Base-by-base conservation (phyloP, 257 asterid species). In the Ehretia macrophylla region DNA sequence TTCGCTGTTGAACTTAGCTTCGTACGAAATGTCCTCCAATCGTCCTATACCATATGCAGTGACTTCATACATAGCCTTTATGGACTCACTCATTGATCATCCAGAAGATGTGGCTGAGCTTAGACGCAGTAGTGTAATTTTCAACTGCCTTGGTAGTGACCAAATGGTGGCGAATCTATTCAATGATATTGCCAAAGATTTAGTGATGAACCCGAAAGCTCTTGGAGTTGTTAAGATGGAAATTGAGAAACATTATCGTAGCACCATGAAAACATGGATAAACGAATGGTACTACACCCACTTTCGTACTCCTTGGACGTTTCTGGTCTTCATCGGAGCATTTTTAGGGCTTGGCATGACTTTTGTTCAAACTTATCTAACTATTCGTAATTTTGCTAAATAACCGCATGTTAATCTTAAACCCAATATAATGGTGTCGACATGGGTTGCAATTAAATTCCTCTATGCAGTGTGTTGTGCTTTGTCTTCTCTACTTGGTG, bases 131-230 rank as follows among this genome's bases (percentile, higher is more conserved):
- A 48, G 66, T 17, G 42, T 67, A 39, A 14, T 67, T 10, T 20
- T 59, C 17, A 59, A 59, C 49, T 17, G 23, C 52, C 59, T 67
- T 23, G 61, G 72, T 17, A 67, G 72, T 40, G 72, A 67, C n/a
- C 40, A 67, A 22, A 18, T 59, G 32, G 65, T 67, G 17, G 67
- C 67, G 0, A 21, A 23, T 38, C 32, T 67, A 17, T 67, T 67
- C 39, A 59, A 67, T 17, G 66, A 67, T 10, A 40, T 67, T 51
- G 54, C 72, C 5, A 59, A 10, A 12, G 55, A 67, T 59, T 51
- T 67, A 54, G 66, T 59, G 18, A 55, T 67, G 0, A 52, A 67
- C 32, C 40, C 42, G 4, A 42, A 10, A 3, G 47, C 47, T 42
- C 8, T 10, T 10, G 3, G 11, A 42, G 5, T 1, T 10, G 16